phyloP scores from a whole-genome alignment of 2,329 filamentous ascomycete genomes.

The Penicillium sumatraense region DNA sequence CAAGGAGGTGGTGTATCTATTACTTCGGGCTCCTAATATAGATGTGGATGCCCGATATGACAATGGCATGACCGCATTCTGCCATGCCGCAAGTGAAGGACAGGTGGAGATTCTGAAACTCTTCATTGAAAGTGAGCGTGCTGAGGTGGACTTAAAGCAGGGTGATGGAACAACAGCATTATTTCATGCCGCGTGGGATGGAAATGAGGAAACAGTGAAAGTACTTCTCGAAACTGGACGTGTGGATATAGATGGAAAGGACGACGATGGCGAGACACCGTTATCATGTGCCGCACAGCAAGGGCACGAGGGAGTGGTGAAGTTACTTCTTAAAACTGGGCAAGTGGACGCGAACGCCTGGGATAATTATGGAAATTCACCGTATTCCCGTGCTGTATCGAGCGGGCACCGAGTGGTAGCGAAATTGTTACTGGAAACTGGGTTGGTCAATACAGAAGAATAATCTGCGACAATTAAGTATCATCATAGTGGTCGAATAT shows the following conservation, averaged over 20 bases:
- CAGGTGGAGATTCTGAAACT: neutral
- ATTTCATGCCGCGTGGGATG: neutral
- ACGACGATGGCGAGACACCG: neutral
- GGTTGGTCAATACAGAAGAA: neutral
- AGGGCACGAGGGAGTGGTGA: neutral
- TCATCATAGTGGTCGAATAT: too few species aligned
- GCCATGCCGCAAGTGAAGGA: neutral
- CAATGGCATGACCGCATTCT: neutral
- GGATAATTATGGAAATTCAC: neutral
- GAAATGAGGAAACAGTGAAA: neutral
- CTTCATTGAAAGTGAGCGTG: neutral
- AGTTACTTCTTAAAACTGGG: neutral
- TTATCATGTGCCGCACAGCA: neutral
- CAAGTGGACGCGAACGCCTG: neutral
- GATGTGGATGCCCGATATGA: neutral
- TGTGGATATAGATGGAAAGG: neutral
- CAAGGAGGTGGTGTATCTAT: neutral
- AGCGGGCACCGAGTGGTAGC: neutral
- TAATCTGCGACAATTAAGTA: too few species aligned
- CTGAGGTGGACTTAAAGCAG: neutral
- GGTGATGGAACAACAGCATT: neutral
- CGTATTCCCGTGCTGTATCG: neutral
- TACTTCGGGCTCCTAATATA: neutral
- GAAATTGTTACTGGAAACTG: neutral
- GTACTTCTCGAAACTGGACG: neutral